Evolutionary conservation across 2,329 filamentous ascomycete genomes (phyloP).

Genomic region (Bipolaris zeicola): DNA sequence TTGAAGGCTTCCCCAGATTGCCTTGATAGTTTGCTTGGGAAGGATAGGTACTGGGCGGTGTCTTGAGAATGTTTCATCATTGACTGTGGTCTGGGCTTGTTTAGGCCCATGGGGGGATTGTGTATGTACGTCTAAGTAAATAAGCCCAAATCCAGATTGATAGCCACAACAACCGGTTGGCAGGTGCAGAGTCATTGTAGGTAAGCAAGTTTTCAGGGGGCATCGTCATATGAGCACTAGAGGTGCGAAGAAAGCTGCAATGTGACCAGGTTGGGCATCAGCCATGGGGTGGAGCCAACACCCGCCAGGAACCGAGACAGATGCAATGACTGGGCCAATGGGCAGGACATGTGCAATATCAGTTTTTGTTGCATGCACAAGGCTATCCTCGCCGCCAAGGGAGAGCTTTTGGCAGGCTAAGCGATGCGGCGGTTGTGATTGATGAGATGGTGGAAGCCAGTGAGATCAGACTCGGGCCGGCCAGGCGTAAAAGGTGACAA

Average conservation of each 20-base stretch:
- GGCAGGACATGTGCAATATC: slow-evolving; percentile 6
- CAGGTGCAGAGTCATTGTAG: background rate
- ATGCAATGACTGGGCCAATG: slow-evolving; percentile 5
- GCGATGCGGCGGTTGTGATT: slow-evolving; percentile 1
- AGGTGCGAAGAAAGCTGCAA: background rate
- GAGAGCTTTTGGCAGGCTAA: slow-evolving; percentile 5
- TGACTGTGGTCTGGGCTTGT: no score
- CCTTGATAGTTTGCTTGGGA: slow-evolving; percentile 9
- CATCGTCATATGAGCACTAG: background rate
- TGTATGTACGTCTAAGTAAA: slow-evolving; percentile 10
- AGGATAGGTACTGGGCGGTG: slow-evolving; percentile 10
- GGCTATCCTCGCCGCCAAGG: slow-evolving; percentile 10
- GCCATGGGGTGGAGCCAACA: background rate
- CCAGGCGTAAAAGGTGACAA: background rate
- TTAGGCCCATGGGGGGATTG: background rate
- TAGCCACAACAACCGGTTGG: background rate
- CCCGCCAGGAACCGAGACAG: background rate
- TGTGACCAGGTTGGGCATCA: background rate
- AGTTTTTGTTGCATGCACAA: slow-evolving; percentile 2
- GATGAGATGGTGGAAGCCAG: background rate
- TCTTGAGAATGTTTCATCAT: slow-evolving; percentile 5
- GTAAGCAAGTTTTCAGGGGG: background rate
- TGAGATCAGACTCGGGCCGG: background rate
- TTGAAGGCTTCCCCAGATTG: slow-evolving; percentile 19
- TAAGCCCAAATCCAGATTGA: slow-evolving; percentile 7